phyloP scores from a whole-genome alignment of 495 filamentous ascomycete species.

The Aspergillus coremiiformis region DNA sequence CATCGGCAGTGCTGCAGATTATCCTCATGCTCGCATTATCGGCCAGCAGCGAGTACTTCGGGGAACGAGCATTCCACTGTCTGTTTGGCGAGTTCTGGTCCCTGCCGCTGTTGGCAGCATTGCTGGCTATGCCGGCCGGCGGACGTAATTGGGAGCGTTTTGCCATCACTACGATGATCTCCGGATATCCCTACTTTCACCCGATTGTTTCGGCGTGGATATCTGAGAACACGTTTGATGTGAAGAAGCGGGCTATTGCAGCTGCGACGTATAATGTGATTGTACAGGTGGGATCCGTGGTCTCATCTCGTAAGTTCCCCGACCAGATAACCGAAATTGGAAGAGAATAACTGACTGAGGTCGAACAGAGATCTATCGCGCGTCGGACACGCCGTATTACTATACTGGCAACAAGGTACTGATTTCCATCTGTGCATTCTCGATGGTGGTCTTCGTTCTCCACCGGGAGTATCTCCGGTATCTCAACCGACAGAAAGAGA shows the following conservation, averaged over 20 bases:
- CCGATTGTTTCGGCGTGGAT: slow-evolving; percentile 37
- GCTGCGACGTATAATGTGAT: slow-evolving; percentile 41
- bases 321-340: not conserved
- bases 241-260: slow-evolving; percentile 35
- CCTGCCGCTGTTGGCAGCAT: slow-evolving; percentile 35
- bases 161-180: slow-evolving; percentile 32
- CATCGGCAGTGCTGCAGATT: slow-evolving; percentile 37
- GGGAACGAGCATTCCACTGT: slow-evolving; percentile 39
- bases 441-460: slow-evolving; percentile 24
- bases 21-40: slow-evolving; percentile 37
- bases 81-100: slow-evolving; percentile 40
- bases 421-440: slow-evolving; percentile 25
- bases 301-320: slow-evolving; percentile 18
- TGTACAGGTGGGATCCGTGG: slow-evolving; percentile 32
- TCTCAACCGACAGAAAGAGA: slow-evolving; percentile 32
- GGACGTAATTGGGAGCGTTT: slow-evolving; percentile 36
- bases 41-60: slow-evolving; percentile 35
- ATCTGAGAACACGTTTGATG: slow-evolving; percentile 35
- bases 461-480: slow-evolving; percentile 23
- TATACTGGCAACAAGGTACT: slow-evolving; percentile 33
- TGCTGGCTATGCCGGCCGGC: slow-evolving; percentile 27
- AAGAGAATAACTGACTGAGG: not conserved
- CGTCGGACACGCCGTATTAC: slow-evolving; percentile 30
- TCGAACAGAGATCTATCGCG: slow-evolving; percentile 28
- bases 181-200: slow-evolving; percentile 42